These are phyloP conservation scores for Talaromyces ruber DNA, from an alignment of 495 filamentous ascomycete species.

Conservation along the genomic window DNA sequence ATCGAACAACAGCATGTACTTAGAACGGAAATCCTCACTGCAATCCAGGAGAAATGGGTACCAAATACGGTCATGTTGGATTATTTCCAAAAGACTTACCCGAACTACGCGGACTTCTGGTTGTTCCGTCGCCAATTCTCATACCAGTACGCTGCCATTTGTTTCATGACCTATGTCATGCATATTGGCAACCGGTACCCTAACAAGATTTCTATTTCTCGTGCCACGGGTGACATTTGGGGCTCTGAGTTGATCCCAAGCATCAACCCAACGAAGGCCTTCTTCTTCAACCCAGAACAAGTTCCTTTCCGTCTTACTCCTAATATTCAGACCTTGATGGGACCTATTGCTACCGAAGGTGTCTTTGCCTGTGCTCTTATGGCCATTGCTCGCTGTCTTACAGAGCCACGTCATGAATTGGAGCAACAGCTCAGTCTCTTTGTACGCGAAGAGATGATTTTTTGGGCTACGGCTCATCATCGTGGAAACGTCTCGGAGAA, in stretches of 20 bases:
- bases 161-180: constrained; percentile 98
- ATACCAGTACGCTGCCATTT: constrained; percentile 91
- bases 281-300: constrained; percentile 89
- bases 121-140: constrained; percentile 93
- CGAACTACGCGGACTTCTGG: constrained; percentile 91
- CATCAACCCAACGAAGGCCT: constrained; percentile 69
- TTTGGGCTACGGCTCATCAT: constrained; percentile 85
- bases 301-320: constrained; percentile 97
- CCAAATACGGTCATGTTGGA: constrained; percentile 70
- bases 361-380: constrained; percentile 88
- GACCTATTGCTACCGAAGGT: constrained; percentile 88
- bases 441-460: constrained; percentile 95
- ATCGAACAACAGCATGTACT: constrained; percentile 59
- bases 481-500: constrained; percentile 54
- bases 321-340: constrained; percentile 91
- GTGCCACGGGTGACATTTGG: constrained; percentile 89
- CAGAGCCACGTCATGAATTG: constrained; percentile 82
- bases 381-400: constrained; percentile 91
- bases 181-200: constrained; percentile 92
- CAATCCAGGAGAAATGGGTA: constrained; percentile 88
- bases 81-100: constrained; percentile 84
- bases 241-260: constrained; percentile 83
- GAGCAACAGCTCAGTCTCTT: constrained; percentile 90
- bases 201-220: constrained; percentile 86
- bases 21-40: constrained; percentile 76